Base-by-base conservation (phyloP, 257 asterid genomes). In the Solanum pimpinellifolium region DNA sequence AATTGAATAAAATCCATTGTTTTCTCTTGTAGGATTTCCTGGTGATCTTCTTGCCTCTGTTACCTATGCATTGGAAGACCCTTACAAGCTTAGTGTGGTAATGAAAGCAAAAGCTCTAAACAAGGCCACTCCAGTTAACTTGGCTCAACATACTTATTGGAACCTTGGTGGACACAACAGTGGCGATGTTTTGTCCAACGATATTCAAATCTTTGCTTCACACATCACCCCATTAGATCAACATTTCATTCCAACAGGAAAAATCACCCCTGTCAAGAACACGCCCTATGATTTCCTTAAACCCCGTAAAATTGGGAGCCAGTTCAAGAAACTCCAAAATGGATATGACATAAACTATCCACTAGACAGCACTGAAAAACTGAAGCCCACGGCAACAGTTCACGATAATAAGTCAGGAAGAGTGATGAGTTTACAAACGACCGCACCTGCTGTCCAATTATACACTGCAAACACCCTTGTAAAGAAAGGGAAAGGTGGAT, bases 61-160 rank as follows among this genome's bases (percentile, higher is more conserved):
- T 73, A 95, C 93, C 27, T 95, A 95, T 27, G 83, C 91, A 13
- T 85, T 96, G 20, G 65, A 91, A 3, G 59, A 90, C 11, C 91
- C 91, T 0, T 86, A 94, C 93, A 91, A 86, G 5, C 75, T 96
- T 37, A 86, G 86, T 1, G 91, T 96, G 59, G 87, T 65, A 83
- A 93, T 96, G 97, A 89, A 77, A 86, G 99, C 97, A 7, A 91
- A 92, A 87, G 92, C 95, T 33, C 42, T 90, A 0, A 91, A 95
- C 90, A 96, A 94, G 88, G 93, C 95, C 21, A 96, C 98, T 3
- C 99, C 99, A 0, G 83, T 96, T 65, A 96, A 92, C 91, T 93
- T 96, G 0, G 98, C 99, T 65, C 97, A 94, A 20, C 98, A 96
- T 87, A 41, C 88, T 73, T 96, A 94, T 86, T 96, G 96, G 98